phyloP scores from a whole-genome alignment of 2,329 filamentous ascomycete species.

The Diaporthe velutina region DNA sequence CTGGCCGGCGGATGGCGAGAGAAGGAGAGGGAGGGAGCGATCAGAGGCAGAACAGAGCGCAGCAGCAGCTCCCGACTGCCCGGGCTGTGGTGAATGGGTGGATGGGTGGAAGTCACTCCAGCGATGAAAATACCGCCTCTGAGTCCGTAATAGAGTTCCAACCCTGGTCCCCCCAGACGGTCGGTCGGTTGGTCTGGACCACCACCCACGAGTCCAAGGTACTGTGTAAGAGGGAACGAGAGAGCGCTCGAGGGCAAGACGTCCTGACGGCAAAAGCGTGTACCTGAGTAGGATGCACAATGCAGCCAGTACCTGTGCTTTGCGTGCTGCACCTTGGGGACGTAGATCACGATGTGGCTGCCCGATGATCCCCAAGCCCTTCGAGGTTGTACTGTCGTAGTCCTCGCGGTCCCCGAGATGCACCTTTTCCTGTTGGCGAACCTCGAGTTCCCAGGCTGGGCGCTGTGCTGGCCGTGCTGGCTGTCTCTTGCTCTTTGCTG shows the following conservation, averaged over 20 bases:
- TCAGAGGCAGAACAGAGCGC: constrained; percentile 4
- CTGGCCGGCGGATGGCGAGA: neutral
- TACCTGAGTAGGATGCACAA: constrained; percentile 30
- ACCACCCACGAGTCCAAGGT: constrained; percentile 12
- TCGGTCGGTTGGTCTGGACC: constrained; percentile 28
- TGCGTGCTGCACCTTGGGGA: constrained; percentile 25
- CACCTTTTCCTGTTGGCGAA: constrained; percentile 7
- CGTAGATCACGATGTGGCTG: constrained; percentile 31
- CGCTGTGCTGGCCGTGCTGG: constrained; percentile 10
- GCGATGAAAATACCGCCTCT: constrained; percentile 29
- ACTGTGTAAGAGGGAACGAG: constrained; percentile 5
- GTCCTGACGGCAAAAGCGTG: constrained; percentile 18
- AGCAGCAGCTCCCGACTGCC: constrained; percentile 21
- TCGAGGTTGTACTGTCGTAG: constrained; percentile 24
- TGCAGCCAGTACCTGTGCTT: constrained; percentile 27
- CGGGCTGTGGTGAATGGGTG: constrained; percentile 18
- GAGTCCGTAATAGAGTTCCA: constrained; percentile 28
- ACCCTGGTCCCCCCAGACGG: constrained; percentile 29
- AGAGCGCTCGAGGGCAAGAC: constrained; percentile 11
- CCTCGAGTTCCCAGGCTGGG: neutral
- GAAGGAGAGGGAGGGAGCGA: neutral
- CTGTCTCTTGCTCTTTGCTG: constrained; percentile 3
- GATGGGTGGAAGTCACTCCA: constrained; percentile 24
- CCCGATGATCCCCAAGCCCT: constrained; percentile 23
- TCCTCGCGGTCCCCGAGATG: constrained; percentile 19